Evolutionary conservation across 139 green algal species (phyloP), one percentile per base, ranked within the genome.

Genomic region (Closterium sp.): DNA sequence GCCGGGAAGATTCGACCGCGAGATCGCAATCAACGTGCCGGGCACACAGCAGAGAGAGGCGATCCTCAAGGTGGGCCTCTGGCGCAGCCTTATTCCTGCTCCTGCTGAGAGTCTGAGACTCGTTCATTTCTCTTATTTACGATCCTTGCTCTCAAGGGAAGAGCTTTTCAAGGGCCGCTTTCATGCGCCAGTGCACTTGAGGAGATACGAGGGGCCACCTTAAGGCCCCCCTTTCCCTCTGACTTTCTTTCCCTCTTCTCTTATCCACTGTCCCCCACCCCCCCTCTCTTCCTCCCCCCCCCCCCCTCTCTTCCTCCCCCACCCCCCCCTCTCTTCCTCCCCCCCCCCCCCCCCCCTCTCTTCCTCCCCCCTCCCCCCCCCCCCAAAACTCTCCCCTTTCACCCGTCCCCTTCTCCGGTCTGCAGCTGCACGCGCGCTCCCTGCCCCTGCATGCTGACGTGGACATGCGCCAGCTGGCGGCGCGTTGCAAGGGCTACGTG

Each of bases 1-100:
- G 8, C 96, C 97, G 23, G 97, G 97, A 6, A 89, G 97, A 35
- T 92, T 99, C 33, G 97, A 99, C 89, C 86, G 94, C 33, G 97
- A 99, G 95, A 95, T 99, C 85, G 91, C 93, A n/a, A 92, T 98
- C 30, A 86, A 90, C 4, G 93, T 97, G 85, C 97, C 97, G 0
- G 87, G 86, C 33, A 31, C 32, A 33, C 23, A 3, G 28, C 91
- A 93, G 66, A 86, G 93, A 30, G 34, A 30, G 23, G 36, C 81
- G 21, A 95, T 95, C 32, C 86, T 95, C 0, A 89, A 93, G 87
- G 35, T 97, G 19, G 28, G 34, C n/a, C n/a, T n/a, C n/a, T n/a
- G n/a, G n/a, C n/a, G n/a, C n/a, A n/a, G n/a, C n/a, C n/a, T n/a
- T n/a, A n/a, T n/a, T n/a, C n/a, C n/a, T n/a, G n/a, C n/a, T n/a